These are phyloP conservation scores for Globisporangium splendens DNA, from an alignment of 352 stramenopile genomes.

Conservation along the genomic window DNA sequence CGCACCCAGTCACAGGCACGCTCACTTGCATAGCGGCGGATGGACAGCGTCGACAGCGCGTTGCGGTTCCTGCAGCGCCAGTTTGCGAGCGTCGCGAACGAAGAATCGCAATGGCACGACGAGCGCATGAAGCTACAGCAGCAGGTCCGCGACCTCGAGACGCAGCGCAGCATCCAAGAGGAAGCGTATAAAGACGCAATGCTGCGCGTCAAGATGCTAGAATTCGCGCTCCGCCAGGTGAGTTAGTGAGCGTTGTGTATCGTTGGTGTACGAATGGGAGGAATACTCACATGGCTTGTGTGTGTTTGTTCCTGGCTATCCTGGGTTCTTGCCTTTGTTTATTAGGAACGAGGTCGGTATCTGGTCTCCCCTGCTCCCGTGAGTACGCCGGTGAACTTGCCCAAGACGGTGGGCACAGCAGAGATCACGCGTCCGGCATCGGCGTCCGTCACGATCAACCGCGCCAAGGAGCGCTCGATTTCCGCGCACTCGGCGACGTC, in stretches of 20 bases:
- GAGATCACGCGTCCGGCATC: constrained; percentile 14
- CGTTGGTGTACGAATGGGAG: neutral
- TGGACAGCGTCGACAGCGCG: constrained; percentile 85
- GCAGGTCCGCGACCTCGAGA: constrained; percentile 75
- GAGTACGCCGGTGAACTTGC: constrained; percentile 33
- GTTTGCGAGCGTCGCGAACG: constrained; percentile 77
- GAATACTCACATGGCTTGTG: neutral
- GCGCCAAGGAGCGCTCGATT: constrained; percentile 52
- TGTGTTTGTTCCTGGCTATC: neutral
- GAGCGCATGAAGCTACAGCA: constrained; percentile 71
- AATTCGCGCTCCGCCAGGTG: constrained; percentile 79
- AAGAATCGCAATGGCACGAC: constrained; percentile 73
- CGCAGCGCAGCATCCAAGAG: constrained; percentile 70
- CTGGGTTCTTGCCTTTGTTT: neutral
- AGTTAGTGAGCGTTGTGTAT: neutral
- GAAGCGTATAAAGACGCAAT: constrained; percentile 83
- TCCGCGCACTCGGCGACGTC: constrained; percentile 35
- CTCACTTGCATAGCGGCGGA: constrained; percentile 13
- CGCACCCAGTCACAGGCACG: too few species aligned
- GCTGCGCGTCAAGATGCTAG: constrained; percentile 87
- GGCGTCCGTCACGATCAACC: constrained; percentile 41
- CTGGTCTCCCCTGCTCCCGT: constrained; percentile 69
- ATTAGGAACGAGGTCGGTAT: constrained; percentile 71
- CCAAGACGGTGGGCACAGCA: constrained; percentile 35
- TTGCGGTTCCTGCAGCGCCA: constrained; percentile 82